These are phyloP conservation scores for Sanghuangporus sanghuang DNA, from an alignment of 1,284 basidiomycete genomes.

Conservation along the genomic window DNA sequence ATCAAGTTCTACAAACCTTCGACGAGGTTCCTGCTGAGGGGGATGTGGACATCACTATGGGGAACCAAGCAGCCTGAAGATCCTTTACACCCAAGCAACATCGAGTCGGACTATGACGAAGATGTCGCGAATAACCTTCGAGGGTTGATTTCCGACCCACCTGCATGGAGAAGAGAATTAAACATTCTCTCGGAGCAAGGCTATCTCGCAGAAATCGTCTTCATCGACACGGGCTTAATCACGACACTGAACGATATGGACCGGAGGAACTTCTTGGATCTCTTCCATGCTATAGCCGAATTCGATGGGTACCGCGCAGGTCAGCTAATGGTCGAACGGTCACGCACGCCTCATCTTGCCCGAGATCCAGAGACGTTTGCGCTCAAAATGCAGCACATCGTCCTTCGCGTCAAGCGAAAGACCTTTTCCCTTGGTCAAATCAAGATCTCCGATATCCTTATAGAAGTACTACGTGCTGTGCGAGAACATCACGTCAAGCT, in stretches of 20 bases:
- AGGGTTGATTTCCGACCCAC: slow-evolving; percentile 47
- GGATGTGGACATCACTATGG: slow-evolving; percentile 43
- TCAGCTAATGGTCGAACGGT: slow-evolving; percentile 94
- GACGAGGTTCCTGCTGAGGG: slow-evolving; percentile 52
- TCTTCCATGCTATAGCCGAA: slow-evolving; percentile 92
- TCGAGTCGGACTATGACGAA: slow-evolving; percentile 39
- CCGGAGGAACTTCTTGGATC: slow-evolving; percentile 90
- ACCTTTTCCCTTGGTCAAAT: slow-evolving; percentile 96
- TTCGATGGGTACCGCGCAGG: slow-evolving; percentile 97
- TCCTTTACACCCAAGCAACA: slow-evolving; percentile 31
- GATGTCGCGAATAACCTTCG: slow-evolving; percentile 68
- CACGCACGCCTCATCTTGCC: slow-evolving; percentile 87
- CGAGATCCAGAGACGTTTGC: slow-evolving; percentile 94
- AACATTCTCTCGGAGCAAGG: slow-evolving; percentile 61
- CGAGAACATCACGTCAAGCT: slow-evolving; percentile 95
- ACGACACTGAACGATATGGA: slow-evolving; percentile 81
- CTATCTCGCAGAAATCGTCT: slow-evolving; percentile 91
- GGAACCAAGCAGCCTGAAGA: slow-evolving; percentile 27
- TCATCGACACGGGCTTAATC: slow-evolving; percentile 94
- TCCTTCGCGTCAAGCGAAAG: slow-evolving; percentile 90
- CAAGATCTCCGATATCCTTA: slow-evolving; percentile 91
- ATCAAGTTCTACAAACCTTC: slow-evolving; percentile 88
- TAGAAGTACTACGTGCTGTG: slow-evolving; percentile 85
- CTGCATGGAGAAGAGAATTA: slow-evolving; percentile 73
- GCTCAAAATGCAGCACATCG: slow-evolving; percentile 94